Evolutionary conservation across 2,329 filamentous ascomycete species (phyloP).

Genomic region (Ophiostoma sp.): DNA sequence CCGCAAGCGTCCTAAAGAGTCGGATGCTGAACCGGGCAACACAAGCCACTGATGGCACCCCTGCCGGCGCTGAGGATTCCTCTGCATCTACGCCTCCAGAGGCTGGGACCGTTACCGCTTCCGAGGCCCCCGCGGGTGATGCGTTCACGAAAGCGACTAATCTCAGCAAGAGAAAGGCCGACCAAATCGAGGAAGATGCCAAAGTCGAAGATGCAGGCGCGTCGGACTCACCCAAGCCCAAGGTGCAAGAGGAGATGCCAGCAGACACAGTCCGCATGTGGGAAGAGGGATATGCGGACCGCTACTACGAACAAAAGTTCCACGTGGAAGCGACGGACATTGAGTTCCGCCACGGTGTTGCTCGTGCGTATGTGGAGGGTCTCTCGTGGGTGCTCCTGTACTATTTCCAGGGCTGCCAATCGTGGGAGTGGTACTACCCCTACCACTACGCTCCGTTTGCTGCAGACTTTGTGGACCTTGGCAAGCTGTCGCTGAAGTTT

Average conservation of each 20-base stretch:
- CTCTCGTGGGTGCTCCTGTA: constrained; percentile 93
- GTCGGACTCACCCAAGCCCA: constrained; percentile 47
- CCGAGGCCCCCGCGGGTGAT: neutral
- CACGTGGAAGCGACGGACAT: constrained; percentile 72
- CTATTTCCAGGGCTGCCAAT: constrained; percentile 96
- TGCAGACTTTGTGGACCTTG: constrained; percentile 82
- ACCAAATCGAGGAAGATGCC: constrained; percentile 57
- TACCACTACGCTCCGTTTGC: constrained; percentile 98
- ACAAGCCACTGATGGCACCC: neutral
- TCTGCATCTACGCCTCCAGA: constrained; percentile 19
- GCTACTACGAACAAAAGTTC: constrained; percentile 98
- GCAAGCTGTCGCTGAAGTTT: constrained; percentile 73
- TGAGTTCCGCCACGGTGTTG: constrained; percentile 84
- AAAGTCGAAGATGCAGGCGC: constrained; percentile 38
- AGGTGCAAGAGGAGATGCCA: constrained; percentile 54
- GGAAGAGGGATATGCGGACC: constrained; percentile 91
- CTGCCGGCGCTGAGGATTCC: neutral
- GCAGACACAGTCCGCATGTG: constrained; percentile 82
- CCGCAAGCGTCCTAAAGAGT: constrained; percentile 80
- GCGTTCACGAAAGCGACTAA: neutral
- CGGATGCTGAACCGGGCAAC: constrained; percentile 55
- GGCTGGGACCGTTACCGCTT: constrained; percentile 21
- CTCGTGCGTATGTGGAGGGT: constrained; percentile 86
- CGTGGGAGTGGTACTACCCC: constrained; percentile 99
- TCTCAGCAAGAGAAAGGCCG: constrained; percentile 66